Conservation (phyloP, 495 filamentous ascomycete genomes). For the Neurospora sublineolata region DNA sequence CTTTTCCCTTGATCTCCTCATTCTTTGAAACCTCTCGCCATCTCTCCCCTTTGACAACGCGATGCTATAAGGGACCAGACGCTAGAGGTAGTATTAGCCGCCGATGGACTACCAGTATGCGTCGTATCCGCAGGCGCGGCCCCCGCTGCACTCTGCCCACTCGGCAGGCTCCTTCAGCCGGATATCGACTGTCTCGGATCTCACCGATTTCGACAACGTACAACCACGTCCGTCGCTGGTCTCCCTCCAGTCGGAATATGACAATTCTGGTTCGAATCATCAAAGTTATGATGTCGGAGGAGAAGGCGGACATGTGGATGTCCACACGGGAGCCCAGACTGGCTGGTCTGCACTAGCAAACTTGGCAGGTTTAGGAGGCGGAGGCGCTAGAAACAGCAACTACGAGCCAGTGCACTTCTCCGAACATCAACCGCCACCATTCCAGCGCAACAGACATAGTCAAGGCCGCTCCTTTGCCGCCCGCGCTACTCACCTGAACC, state of each 20-base stretch:
- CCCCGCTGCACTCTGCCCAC: slow-evolving; percentile 12
- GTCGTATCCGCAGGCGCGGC: slow-evolving; percentile 10
- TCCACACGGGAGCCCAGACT: slow-evolving; percentile 2
- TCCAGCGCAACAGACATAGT: slow-evolving; percentile 1
- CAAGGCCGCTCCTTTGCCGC: slow-evolving; percentile 9
- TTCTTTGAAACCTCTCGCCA: not conserved
- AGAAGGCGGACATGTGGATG: slow-evolving; percentile 5
- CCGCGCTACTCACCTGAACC: slow-evolving; percentile 1
- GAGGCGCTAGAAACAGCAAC: slow-evolving; percentile 5
- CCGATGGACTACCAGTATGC: slow-evolving; percentile 13
- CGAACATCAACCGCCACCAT: not conserved
- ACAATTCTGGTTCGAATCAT: slow-evolving; percentile 6
- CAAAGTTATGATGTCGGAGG: not conserved
- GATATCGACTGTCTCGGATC: slow-evolving; percentile 34
- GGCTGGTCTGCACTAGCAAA: slow-evolving; percentile 9
- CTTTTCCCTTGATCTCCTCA: not conserved
- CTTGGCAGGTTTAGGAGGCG: slow-evolving; percentile 4
- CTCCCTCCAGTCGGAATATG: slow-evolving; percentile 25
- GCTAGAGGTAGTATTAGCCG: not conserved
- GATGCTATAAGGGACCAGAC: not conserved
- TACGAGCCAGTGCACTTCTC: slow-evolving; percentile 25
- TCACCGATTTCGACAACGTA: slow-evolving; percentile 20
- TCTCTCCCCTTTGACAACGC: not conserved
- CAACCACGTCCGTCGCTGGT: slow-evolving; percentile 31
- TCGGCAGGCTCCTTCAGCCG: slow-evolving; percentile 23